Evolutionary conservation across 2,329 filamentous ascomycete genomes (phyloP).

Genomic region (Arthroderma uncinatum): DNA sequence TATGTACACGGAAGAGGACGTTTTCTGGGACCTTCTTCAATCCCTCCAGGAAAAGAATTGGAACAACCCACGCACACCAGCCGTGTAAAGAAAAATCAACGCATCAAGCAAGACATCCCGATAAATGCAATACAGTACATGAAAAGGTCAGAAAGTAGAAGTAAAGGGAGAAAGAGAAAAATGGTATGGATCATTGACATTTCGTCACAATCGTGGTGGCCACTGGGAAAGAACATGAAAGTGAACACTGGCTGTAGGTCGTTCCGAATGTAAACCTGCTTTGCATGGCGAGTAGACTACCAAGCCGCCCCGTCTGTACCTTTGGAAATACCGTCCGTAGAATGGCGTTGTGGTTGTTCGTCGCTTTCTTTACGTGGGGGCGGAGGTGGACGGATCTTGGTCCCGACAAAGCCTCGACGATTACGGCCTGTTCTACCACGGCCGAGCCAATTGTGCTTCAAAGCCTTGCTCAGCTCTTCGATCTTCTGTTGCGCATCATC

Average conservation of each 20-base stretch:
- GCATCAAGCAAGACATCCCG: neutral
- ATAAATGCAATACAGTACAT: neutral
- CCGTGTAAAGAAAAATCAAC: neutral
- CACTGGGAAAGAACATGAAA: neutral
- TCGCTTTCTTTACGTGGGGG: constrained; percentile 2
- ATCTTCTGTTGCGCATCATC: constrained; percentile 69
- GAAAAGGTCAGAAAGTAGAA: neutral
- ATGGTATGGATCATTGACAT: neutral
- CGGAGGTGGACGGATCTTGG: constrained; percentile 33
- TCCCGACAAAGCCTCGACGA: constrained; percentile 76
- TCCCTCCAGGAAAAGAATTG: neutral
- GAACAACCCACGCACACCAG: neutral
- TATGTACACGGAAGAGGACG: neutral
- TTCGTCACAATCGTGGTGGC: neutral
- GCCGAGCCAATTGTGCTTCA: constrained; percentile 96
- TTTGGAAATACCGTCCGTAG: neutral
- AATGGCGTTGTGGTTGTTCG: neutral
- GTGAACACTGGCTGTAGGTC: neutral
- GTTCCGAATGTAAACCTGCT: neutral
- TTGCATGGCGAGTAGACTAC: neutral
- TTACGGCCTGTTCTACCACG: constrained; percentile 81
- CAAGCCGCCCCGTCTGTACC: neutral
- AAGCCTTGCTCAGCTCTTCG: constrained; percentile 67
- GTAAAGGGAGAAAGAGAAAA: neutral
- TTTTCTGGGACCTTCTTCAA: neutral